Evolutionary conservation across 2,329 filamentous ascomycete genomes (phyloP).

Genomic region (Verticillium longisporum): DNA sequence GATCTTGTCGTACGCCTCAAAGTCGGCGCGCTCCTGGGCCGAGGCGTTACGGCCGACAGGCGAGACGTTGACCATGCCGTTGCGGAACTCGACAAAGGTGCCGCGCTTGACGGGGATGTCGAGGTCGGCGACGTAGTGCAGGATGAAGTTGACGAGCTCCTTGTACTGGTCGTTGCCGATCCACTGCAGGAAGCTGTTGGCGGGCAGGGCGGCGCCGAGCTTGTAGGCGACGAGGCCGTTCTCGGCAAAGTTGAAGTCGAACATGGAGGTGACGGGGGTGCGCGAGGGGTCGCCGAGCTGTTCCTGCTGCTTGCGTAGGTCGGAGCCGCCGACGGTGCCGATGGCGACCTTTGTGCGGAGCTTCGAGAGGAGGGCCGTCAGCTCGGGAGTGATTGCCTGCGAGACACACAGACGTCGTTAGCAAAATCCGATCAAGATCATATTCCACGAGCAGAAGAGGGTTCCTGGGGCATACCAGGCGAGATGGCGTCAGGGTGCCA

Average conservation of each 20-base stretch:
- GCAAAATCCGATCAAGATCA: too few species aligned
- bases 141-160: conserved; percentile 65
- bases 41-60: conserved; percentile 84
- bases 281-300: conserved; percentile 66
- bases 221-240: conserved; percentile 92
- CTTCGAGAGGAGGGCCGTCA: conserved; percentile 70
- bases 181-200: conserved; percentile 84
- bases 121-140: conserved; percentile 79
- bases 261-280: conserved; percentile 70
- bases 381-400: conserved; percentile 68
- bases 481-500: conserved; percentile 78
- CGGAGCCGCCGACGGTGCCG: conserved; percentile 87
- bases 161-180: conserved; percentile 82
- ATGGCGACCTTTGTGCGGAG: conserved; percentile 86
- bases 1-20: conserved; percentile 71
- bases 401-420: too few species aligned
- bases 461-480: conserved; percentile 50
- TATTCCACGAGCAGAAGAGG: neutral
- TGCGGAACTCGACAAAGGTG: conserved; percentile 83
- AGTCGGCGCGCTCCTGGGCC: conserved; percentile 72
- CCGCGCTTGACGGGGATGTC: conserved; percentile 78
- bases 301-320: conserved; percentile 92
- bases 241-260: conserved; percentile 97
- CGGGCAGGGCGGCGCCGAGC: conserved; percentile 66
- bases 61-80: conserved; percentile 84